These are phyloP conservation scores for Iberis pinnata DNA, from an alignment of 345 rosid species.

Conservation along the genomic window DNA sequence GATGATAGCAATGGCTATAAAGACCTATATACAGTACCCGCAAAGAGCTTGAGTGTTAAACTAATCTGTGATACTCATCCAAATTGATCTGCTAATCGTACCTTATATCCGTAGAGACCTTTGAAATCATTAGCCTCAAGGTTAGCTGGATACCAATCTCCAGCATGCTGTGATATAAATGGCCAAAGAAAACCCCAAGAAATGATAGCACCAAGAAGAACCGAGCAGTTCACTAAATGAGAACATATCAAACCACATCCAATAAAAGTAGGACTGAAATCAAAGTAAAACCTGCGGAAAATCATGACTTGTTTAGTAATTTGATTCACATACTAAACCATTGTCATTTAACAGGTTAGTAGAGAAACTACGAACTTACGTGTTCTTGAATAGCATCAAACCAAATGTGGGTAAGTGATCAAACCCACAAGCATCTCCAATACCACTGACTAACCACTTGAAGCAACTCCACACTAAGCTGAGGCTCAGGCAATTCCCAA, in stretches of 20 bases:
- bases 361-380: conserved; percentile 43
- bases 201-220: conserved; percentile 78
- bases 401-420: conserved; percentile 92
- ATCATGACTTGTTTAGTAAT: too few relatives aligned
- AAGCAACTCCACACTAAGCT: conserved; percentile 93
- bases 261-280: conserved; percentile 89
- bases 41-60: not conserved
- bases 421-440: conserved; percentile 89
- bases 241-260: conserved; percentile 98
- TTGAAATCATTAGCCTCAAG: conserved; percentile 72
- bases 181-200: conserved; percentile 98
- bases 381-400: conserved; percentile 63
- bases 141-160: conserved; percentile 86
- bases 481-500: conserved; percentile 81
- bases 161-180: conserved; percentile 59
- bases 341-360: too few relatives aligned
- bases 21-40: conserved; percentile 55
- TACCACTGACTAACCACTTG: conserved; percentile 96
- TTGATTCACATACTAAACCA: too few relatives aligned
- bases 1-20: conserved; percentile 74
- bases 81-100: conserved; percentile 18
- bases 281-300: conserved; percentile 71
- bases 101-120: conserved; percentile 94
- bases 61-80: conserved; percentile 3
- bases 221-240: conserved; percentile 84